Evolutionary conservation across 495 filamentous ascomycete species (phyloP).

Genomic region (Neurospora sp.): DNA sequence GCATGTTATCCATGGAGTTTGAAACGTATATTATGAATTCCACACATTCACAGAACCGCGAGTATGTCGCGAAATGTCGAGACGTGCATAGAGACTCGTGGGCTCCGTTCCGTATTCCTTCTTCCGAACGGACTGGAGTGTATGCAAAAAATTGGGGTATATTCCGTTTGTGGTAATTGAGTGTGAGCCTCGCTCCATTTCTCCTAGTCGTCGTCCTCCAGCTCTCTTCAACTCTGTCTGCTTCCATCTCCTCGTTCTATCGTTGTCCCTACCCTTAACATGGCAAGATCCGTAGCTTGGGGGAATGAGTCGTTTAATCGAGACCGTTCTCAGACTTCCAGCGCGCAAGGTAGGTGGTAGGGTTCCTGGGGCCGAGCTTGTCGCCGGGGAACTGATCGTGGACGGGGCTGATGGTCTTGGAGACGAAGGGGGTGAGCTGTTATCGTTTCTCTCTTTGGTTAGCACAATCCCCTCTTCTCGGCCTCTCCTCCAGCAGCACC

Average conservation of each 20-base stretch:
- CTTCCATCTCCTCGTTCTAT: not conserved
- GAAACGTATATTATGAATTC: too few species aligned
- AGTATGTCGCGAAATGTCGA: too few species aligned
- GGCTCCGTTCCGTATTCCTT: not conserved
- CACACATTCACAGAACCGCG: too few species aligned
- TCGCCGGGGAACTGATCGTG: conserved; percentile 41
- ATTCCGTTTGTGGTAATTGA: not conserved
- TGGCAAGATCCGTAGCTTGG: not conserved
- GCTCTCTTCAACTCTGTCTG: not conserved
- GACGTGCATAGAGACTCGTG: too few species aligned
- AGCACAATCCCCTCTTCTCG: not conserved
- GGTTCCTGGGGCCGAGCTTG: conserved; percentile 42
- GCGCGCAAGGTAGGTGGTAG: conserved; percentile 46
- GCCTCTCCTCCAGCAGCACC: not conserved
- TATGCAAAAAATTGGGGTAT: not conserved
- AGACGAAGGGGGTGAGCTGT: conserved; percentile 84
- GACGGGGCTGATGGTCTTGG: conserved; percentile 43
- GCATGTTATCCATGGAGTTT: too few species aligned
- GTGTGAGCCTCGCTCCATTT: not conserved
- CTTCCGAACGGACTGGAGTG: not conserved
- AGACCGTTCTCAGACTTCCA: conserved; percentile 65
- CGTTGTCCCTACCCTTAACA: too few species aligned
- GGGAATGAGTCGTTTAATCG: conserved; percentile 31
- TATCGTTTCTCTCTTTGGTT: conserved; percentile 1
- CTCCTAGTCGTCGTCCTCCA: not conserved